These are phyloP conservation scores for Macrophomina pseudophaseolina DNA, from an alignment of 2,329 filamentous ascomycete species.

Conservation along the genomic window DNA sequence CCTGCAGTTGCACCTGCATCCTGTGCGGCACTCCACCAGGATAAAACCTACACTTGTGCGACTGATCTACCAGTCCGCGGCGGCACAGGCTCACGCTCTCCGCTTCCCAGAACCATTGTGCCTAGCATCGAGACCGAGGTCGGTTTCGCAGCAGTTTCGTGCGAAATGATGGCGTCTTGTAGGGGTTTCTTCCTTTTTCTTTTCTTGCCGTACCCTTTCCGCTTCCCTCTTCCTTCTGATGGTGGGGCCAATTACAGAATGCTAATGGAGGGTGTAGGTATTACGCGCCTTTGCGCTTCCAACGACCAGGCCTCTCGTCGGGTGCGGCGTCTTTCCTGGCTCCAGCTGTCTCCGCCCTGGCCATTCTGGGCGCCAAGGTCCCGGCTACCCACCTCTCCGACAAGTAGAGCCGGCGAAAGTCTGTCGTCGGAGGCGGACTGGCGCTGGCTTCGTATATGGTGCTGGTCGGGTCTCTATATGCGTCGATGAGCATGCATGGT, in stretches of 20 bases:
- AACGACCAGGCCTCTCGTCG: slow-evolving; percentile 62
- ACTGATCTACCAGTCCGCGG: no score
- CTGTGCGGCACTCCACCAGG: no score
- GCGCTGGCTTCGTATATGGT: slow-evolving; percentile 58
- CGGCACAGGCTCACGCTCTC: no score
- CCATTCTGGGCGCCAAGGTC: slow-evolving; percentile 64
- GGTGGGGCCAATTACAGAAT: no score
- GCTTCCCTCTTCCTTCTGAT: no score
- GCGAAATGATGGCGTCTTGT: slow-evolving; percentile 67
- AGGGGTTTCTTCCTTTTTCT: background rate
- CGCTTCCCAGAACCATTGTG: no score
- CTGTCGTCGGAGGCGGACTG: slow-evolving; percentile 60
- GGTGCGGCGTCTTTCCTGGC: slow-evolving; percentile 63
- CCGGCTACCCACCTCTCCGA: slow-evolving; percentile 63
- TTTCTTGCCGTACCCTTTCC: background rate
- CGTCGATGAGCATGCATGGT: slow-evolving; percentile 48
- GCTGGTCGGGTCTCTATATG: slow-evolving; percentile 60
- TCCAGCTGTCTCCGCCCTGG: slow-evolving; percentile 63
- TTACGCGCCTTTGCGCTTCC: slow-evolving; percentile 66
- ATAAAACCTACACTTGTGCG: no score
- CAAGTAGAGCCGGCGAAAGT: slow-evolving; percentile 61
- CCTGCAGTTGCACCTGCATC: no score
- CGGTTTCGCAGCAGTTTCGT: slow-evolving; percentile 52
- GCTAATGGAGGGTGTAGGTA: slow-evolving; percentile 33
- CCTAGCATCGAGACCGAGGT: no score